phyloP scores from a whole-genome alignment of 305 asterid species.

The Fraxinus nigra region DNA sequence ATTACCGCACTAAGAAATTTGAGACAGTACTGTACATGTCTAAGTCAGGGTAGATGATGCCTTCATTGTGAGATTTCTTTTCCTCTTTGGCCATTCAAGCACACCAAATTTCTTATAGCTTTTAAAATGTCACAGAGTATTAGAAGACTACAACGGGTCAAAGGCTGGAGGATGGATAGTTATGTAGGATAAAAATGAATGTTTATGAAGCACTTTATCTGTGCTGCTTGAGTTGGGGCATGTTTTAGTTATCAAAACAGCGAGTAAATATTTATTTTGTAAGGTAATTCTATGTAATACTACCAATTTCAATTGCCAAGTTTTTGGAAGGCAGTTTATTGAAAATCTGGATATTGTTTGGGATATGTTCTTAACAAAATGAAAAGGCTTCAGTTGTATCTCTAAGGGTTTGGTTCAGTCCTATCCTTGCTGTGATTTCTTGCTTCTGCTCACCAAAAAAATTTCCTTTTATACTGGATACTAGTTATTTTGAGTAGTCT shows the following conservation, averaged over 20 bases:
- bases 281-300: background rate
- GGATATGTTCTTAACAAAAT: background rate
- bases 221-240: background rate
- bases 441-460: background rate
- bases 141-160: background rate
- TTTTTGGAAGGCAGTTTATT: background rate
- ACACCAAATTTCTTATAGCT: background rate
- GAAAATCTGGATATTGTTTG: background rate
- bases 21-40: background rate
- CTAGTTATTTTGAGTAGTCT: background rate
- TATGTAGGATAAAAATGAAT: background rate
- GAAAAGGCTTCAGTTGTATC: background rate
- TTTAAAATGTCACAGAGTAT: background rate
- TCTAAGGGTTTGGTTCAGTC: background rate
- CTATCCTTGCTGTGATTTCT: background rate
- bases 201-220: background rate
- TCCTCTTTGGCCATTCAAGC: background rate
- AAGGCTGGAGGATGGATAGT: background rate
- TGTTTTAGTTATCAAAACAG: background rate
- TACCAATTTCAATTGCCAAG: background rate
- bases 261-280: background rate
- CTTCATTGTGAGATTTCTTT: background rate
- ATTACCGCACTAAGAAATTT: background rate
- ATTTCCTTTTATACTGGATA: background rate
- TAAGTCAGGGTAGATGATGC: background rate